Percentiles rank a stretch among this genome's conserved stretches.
These are phyloP conservation scores for Mortierella antarctica DNA, from an alignment of 192 early-diverging fungal genomes.

Conservation along the genomic window DNA sequence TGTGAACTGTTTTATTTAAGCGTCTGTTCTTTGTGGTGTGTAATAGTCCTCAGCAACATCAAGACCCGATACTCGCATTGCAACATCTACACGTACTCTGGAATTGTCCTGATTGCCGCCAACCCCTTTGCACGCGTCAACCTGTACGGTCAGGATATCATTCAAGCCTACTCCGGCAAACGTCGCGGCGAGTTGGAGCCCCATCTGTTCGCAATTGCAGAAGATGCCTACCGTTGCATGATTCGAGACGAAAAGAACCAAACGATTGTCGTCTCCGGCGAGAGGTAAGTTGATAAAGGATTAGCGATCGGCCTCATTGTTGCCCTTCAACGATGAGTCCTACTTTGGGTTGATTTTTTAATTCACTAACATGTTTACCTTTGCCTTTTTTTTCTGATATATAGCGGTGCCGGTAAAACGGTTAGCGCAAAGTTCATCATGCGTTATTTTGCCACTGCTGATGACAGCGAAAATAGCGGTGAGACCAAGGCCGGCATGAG, in stretches of 20 bases:
- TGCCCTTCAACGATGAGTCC: not conserved
- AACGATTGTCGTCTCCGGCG: conserved; percentile 97
- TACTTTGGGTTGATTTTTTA: not conserved
- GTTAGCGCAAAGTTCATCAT: conserved; percentile 97
- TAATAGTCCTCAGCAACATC: conserved; percentile 92
- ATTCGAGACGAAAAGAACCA: conserved; percentile 94
- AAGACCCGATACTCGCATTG: conserved; percentile 88
- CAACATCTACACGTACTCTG: conserved; percentile 99
- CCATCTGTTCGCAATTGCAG: conserved; percentile 98
- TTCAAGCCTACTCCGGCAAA: conserved; percentile 93
- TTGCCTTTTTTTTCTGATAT: not conserved
- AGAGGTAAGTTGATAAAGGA: conserved; percentile 64
- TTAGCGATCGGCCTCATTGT: not conserved
- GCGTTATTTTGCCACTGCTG: conserved; percentile 92
- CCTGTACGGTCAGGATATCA: conserved; percentile 92
- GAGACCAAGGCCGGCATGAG: conserved; percentile 68
- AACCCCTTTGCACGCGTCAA: conserved; percentile 92
- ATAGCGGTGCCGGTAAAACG: conserved; percentile 95
- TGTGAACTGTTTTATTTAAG: not conserved
- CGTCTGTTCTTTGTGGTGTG: not conserved
- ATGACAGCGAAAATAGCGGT: conserved; percentile 68
- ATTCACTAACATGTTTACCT: conserved; percentile 5
- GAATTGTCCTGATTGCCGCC: conserved; percentile 97
- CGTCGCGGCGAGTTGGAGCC: conserved; percentile 95
- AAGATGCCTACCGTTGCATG: conserved; percentile 98